These are phyloP conservation scores for Fomitopsis betulina DNA, from an alignment of 1,284 basidiomycete genomes.

Conservation along the genomic window DNA sequence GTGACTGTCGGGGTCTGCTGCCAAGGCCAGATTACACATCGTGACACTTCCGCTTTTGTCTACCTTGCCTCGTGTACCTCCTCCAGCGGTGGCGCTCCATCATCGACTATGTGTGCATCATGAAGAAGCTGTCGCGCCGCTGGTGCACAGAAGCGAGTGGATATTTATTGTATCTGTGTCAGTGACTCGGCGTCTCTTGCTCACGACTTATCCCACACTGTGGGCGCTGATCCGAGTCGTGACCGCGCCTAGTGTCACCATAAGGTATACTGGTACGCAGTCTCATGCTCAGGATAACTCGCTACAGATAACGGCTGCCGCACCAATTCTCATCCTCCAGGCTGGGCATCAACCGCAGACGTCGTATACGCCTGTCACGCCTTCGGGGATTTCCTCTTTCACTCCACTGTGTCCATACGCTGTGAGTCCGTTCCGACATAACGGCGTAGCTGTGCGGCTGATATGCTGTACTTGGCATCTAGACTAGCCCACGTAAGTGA, in stretches of 20 bases:
- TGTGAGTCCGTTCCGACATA: not conserved
- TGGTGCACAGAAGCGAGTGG: not conserved
- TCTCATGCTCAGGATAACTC: not conserved
- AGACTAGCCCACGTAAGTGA: not conserved
- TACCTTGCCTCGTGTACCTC: not conserved
- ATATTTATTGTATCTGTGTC: not conserved
- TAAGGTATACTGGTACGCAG: not conserved
- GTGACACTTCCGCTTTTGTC: not conserved
- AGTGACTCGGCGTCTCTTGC: not conserved
- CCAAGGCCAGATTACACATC: not conserved
- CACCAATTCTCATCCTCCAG: not conserved
- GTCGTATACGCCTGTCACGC: not conserved
- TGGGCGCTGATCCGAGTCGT: conserved; percentile 2
- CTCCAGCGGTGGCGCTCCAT: no score
- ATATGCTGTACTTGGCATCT: not conserved
- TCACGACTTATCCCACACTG: no score
- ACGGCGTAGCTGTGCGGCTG: not conserved
- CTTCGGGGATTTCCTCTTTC: not conserved
- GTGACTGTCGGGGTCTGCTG: no score
- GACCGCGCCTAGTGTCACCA: not conserved
- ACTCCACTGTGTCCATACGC: not conserved
- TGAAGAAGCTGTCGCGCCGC: not conserved
- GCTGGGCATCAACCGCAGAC: not conserved
- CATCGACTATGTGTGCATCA: not conserved
- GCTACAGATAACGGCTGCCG: not conserved